Evolutionary conservation across 2,329 filamentous ascomycete genomes (phyloP), one percentile per base, ranked within the genome.

Genomic region (Torrubiella hemipterigena): DNA sequence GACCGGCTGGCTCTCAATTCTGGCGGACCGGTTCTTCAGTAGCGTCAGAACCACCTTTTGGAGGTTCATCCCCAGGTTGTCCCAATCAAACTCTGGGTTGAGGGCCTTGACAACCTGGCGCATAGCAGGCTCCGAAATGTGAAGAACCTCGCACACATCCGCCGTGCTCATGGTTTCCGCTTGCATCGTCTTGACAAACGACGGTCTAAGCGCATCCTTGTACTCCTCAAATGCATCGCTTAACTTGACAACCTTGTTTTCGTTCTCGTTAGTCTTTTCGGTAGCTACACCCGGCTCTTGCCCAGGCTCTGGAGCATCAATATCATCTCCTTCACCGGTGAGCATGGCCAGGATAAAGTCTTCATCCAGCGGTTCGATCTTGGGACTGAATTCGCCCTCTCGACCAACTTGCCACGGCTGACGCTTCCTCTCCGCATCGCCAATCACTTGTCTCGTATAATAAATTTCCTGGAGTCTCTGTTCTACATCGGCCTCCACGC

Each of bases 281-380:
- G 5, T 23, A 17, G 9, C 15, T 17, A 12, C 24, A 19, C 23
- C 22, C 6, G 22, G 22, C 10, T 24, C 6, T 5, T n/a, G n/a
- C n/a, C n/a, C n/a, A n/a, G n/a, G n/a, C n/a, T n/a, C n/a, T n/a
- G n/a, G n/a, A n/a, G n/a, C n/a, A n/a, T n/a, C n/a, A n/a, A n/a
- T n/a, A 19, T 91, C 7, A 81, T 59, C 38, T 91, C 82, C 17
- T 49, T 89, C 82, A 8, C 86, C 63, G 0, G 84, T 93, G 35
- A 93, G 58, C 48, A 84, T 91, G 54, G 93, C 93, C 29, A 93
- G 69, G 34, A 93, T 73, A 46, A 91, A 93, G 12, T 29, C 31
- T 19, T 40, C 38, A 12, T 40, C 33, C 10, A 38, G 30, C 30
- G 38, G 35, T 29, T 42, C 38, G 30, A 40, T 32, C 5, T 30